phyloP scores from a whole-genome alignment of 2,329 filamentous ascomycete species.

The Arthroderma sp. region DNA sequence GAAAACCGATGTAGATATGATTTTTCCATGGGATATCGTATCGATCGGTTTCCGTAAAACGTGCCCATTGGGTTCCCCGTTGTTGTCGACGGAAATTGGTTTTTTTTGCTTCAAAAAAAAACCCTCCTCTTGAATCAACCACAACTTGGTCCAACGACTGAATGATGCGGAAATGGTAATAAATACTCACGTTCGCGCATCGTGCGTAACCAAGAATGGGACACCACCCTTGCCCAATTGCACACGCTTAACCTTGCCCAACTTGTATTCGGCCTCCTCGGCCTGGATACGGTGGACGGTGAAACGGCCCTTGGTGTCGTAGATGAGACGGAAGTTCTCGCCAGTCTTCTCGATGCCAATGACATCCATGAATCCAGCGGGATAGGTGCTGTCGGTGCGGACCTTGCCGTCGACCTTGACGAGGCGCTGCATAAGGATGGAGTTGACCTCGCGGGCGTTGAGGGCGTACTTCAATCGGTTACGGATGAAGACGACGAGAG shows the following conservation, averaged over 20 bases:
- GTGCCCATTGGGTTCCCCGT: too few species aligned
- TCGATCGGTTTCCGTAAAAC: too few species aligned
- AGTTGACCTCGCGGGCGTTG: conserved; percentile 93
- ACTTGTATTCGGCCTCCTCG: conserved; percentile 99
- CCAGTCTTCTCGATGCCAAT: conserved; percentile 99
- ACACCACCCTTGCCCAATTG: conserved; percentile 99
- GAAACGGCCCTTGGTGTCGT: conserved; percentile 99
- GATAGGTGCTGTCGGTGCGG: conserved; percentile 96
- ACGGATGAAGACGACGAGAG: conserved; percentile 95
- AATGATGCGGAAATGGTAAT: conserved; percentile 67
- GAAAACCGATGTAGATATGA: too few species aligned
- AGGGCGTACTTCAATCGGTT: conserved; percentile 88
- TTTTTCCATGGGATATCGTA: too few species aligned
- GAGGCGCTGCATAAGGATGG: conserved; percentile 98
- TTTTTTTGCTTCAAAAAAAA: not conserved
- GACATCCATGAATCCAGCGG: conserved; percentile 98
- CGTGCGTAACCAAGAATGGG: conserved; percentile 99
- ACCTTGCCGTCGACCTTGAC: conserved; percentile 99
- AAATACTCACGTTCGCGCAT: conserved; percentile 98
- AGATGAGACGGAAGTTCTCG: conserved; percentile 99
- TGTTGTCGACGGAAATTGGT: too few species aligned
- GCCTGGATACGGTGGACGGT: conserved; percentile 98
- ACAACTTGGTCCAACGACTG: conserved; percentile 99
- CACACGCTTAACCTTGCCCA: conserved; percentile 99
- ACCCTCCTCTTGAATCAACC: conserved; percentile 42